Base-by-base conservation (phyloP, 1,139 yeast species). In the Hemisphaericaspora xylofermentans region DNA sequence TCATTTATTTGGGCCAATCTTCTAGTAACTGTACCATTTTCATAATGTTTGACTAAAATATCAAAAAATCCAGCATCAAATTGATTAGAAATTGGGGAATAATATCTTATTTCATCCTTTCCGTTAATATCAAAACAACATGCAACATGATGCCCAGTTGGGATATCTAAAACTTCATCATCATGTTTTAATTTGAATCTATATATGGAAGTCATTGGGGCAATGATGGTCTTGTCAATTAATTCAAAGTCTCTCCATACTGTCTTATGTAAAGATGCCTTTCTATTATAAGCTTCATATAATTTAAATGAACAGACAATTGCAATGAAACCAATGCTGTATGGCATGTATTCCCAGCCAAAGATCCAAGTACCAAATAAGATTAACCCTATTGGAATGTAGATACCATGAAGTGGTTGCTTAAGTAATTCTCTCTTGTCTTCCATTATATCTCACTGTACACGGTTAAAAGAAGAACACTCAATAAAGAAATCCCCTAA, bases 111-210 rank as follows among this genome's bases (percentile, higher is more conserved):
- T 51, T 76, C 80, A 44, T 81, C 85, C 48, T 74, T 74, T 32
- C 80, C 88, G 45, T 79, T 78, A 35, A 81, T 60, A 19, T 60
- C 60, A 42, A 79, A 71, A 45, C 74, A 74, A 55, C 82, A 76
- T n/a, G 85, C 86, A 39, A 85, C 68, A 57, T 84, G 87, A 56
- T 82, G 86, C 15, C 94, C 94, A 22, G 85, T 76, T 19, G 91
- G 89, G 38, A 84, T 70, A 43, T 79, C 71, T 51, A 85, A 68
- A 7, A 76, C 71, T 55, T 84, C 89, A 38, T 77, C 74, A 6
- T 78, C 80, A 42, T 79, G 73, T 46, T 68, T 67, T 53, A 85
- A 68, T 54, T 78, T 80, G 66, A 85, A 85, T 44, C 93, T 70
- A 58, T 84, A 85, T 47, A 85, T 82, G 35, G 89, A 89, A 4